Percentiles rank a stretch among this genome's conserved stretches.
These are phyloP conservation scores for Phalaenopsis aphrodite DNA, from an alignment of 106 monocot species.

Conservation along the genomic window DNA sequence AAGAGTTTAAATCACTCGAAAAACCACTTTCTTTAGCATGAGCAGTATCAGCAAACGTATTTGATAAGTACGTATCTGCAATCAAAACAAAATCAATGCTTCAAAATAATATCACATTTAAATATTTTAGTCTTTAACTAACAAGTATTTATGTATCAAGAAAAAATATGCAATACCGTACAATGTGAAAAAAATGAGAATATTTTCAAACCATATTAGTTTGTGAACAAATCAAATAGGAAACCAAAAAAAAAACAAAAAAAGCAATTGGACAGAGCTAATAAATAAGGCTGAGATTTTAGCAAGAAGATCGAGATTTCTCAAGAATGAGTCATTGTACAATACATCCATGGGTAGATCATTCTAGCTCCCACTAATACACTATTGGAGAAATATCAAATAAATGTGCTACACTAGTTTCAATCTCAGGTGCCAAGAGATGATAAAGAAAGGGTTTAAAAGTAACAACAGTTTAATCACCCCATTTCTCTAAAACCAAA, in stretches of 20 bases:
- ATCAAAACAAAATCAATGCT: slow-evolving; percentile 9
- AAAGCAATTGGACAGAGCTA: background rate
- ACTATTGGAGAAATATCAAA: no score
- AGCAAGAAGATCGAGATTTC: no score
- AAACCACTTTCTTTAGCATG: slow-evolving; percentile 51
- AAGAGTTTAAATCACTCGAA: slow-evolving; percentile 29
- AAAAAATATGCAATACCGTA: background rate
- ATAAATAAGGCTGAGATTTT: background rate
- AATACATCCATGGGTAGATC: no score
- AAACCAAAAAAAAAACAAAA: background rate
- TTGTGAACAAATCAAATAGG: no score
- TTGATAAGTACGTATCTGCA: slow-evolving; percentile 79
- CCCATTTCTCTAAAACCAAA: background rate
- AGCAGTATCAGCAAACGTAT: slow-evolving; percentile 21
- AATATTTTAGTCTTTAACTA: slow-evolving; percentile 3
- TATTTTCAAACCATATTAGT: background rate
- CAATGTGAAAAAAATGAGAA: background rate
- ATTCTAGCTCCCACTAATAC: no score
- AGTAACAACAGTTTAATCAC: no score
- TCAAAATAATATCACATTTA: background rate
- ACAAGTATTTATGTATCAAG: background rate
- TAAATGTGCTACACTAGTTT: no score
- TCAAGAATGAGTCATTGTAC: no score
- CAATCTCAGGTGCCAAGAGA: no score
- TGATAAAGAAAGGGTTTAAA: no score